A percentile compares a stretch with the other conserved stretches of the same genome.
Evolutionary conservation across 495 filamentous ascomycete species (phyloP).

Genomic region (Aspergillus nidulans): DNA sequence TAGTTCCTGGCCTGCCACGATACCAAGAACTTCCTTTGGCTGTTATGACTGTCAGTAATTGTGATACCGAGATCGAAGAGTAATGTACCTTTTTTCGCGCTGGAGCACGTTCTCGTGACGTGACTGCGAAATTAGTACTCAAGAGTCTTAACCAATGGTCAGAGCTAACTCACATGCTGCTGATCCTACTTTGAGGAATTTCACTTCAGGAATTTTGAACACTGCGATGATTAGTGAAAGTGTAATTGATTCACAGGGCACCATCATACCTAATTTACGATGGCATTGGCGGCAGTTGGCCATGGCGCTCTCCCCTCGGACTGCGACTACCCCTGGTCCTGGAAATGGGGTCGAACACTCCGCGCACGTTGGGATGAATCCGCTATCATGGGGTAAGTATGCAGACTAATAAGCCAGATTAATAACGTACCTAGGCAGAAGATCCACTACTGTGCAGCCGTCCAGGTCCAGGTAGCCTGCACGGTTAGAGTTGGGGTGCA

Average conservation of each 20-base stretch:
- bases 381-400: conserved; percentile 39
- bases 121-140: conserved; percentile 13
- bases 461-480: conserved; percentile 81
- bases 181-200: conserved; percentile 68
- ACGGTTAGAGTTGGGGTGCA: conserved; percentile 71
- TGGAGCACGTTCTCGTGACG: conserved; percentile 38
- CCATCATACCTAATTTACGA: conserved; percentile 63
- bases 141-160: no score
- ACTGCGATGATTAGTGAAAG: conserved; percentile 22
- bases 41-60: conserved; percentile 7
- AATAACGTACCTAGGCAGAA: conserved; percentile 63
- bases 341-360: conserved; percentile 70
- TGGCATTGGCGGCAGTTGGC: conserved; percentile 82
- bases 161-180: conserved; percentile 37
- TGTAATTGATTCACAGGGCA: background rate
- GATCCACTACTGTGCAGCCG: conserved; percentile 71
- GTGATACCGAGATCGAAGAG: background rate
- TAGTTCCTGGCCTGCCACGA: conserved; percentile 74
- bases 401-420: background rate
- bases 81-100: conserved; percentile 48
- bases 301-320: conserved; percentile 70
- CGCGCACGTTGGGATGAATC: conserved; percentile 77
- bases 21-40: conserved; percentile 66
- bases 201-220: conserved; percentile 75
- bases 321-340: conserved; percentile 59